phyloP scores from a whole-genome alignment of 352 stramenopile species.

The Globisporangium solare region DNA sequence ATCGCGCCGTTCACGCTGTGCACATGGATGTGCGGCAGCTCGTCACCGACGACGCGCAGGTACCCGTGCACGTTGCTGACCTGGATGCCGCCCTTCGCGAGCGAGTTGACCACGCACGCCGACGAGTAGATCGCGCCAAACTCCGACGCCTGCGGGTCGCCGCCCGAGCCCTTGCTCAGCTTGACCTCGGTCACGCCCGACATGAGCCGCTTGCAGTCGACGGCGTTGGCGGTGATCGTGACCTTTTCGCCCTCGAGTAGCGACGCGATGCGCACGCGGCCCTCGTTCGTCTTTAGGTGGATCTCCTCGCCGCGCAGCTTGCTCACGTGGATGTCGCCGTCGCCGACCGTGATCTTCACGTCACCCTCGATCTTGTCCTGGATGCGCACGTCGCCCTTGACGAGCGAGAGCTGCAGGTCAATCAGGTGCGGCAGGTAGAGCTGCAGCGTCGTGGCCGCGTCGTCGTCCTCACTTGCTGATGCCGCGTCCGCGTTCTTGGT shows the following conservation, averaged over 20 bases:
- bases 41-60: constrained; percentile 47
- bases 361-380: constrained; percentile 72
- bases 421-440: constrained; percentile 37
- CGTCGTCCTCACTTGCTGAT: not conserved
- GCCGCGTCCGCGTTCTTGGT: constrained; percentile 15
- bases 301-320: constrained; percentile 62
- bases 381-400: constrained; percentile 39
- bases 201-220: constrained; percentile 70
- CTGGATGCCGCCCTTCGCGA: constrained; percentile 26
- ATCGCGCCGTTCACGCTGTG: constrained; percentile 65
- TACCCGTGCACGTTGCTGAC: constrained; percentile 75
- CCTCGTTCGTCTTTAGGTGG: constrained; percentile 61
- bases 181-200: constrained; percentile 45
- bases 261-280: constrained; percentile 31
- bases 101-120: constrained; percentile 39
- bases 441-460: constrained; percentile 17
- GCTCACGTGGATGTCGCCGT: constrained; percentile 51
- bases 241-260: constrained; percentile 63
- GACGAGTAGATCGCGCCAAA: constrained; percentile 77
- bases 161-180: constrained; percentile 29
- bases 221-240: constrained; percentile 29
- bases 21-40: constrained; percentile 39
- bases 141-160: constrained; percentile 18
- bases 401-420: constrained; percentile 42
- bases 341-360: constrained; percentile 50